Conservation (phyloP, 2,329 filamentous ascomycete species). For the Curvularia sp. region DNA sequence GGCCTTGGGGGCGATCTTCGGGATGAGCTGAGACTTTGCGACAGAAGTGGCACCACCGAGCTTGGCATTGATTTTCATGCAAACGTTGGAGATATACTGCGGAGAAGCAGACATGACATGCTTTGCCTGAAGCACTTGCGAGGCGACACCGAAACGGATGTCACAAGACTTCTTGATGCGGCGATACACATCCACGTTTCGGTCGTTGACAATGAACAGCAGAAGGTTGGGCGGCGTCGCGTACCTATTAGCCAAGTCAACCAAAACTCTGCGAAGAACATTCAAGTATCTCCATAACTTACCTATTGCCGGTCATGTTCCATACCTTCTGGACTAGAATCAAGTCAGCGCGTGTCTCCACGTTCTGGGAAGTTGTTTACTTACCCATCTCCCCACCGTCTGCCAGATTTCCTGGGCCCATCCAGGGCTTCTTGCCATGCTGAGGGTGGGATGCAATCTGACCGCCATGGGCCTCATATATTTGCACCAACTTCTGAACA, state of each 20-base stretch:
- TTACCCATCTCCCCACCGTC: conserved; percentile 54
- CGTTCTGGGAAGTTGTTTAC: background rate
- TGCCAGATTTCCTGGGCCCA: conserved; percentile 41
- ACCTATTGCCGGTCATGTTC: conserved; percentile 61
- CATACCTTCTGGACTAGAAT: conserved; percentile 61
- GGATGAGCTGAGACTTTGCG: conserved; percentile 51
- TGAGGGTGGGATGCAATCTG: conserved; percentile 50
- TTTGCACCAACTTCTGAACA: conserved; percentile 66
- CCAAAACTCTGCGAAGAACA: background rate
- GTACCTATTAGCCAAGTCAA: conserved; percentile 36
- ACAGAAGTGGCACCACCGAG: conserved; percentile 79
- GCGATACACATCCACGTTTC: conserved; percentile 76
- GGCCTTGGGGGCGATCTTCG: conserved; percentile 35
- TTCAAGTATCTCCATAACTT: conserved; percentile 2
- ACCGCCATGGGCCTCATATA: conserved; percentile 69
- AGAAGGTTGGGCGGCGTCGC: conserved; percentile 74
- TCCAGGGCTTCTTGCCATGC: conserved; percentile 42
- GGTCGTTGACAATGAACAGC: conserved; percentile 77
- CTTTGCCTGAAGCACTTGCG: conserved; percentile 77
- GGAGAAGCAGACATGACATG: conserved; percentile 74
- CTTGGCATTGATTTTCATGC: conserved; percentile 97
- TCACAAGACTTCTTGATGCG: conserved; percentile 90
- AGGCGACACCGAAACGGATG: conserved; percentile 81
- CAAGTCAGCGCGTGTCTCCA: background rate
- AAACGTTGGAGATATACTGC: conserved; percentile 92